Evolutionary conservation across 1,284 basidiomycete genomes (phyloP).

Genomic region (Sporisorium exsertum): DNA sequence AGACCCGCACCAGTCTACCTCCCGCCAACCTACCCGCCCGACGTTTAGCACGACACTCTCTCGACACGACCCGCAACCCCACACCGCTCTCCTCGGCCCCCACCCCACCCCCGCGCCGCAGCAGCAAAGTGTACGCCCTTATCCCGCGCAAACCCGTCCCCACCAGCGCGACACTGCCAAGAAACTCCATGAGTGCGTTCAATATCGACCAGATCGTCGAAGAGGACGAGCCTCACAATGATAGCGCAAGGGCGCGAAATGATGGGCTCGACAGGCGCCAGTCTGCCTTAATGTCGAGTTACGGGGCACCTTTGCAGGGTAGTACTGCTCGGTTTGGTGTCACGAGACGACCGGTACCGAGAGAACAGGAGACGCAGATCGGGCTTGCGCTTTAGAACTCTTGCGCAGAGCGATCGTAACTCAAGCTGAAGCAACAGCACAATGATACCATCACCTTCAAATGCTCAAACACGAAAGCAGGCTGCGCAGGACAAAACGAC

Average conservation of each 20-base stretch:
- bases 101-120: conserved; percentile 18
- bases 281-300: conserved; percentile 17
- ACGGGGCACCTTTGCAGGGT: neutral
- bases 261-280: conserved; percentile 1
- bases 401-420: no score
- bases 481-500: no score
- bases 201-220: conserved; percentile 21
- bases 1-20: no score
- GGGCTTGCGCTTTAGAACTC: no score
- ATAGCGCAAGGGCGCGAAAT: neutral
- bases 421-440: no score
- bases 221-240: conserved; percentile 27
- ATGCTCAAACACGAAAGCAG: no score
- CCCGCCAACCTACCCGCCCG: neutral
- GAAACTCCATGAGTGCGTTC: neutral
- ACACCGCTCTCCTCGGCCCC: conserved; percentile 15
- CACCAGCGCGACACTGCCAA: neutral
- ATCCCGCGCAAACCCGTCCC: neutral
- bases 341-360: no score
- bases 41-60: conserved; percentile 4
- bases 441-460: no score
- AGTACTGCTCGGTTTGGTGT: neutral
- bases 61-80: conserved; percentile 3
- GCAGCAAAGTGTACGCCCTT: conserved; percentile 26
- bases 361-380: no score